Evolutionary conservation across 1,284 basidiomycete species (phyloP), one percentile per base, ranked within the genome.

Genomic region (Xerocomus nothofagi): DNA sequence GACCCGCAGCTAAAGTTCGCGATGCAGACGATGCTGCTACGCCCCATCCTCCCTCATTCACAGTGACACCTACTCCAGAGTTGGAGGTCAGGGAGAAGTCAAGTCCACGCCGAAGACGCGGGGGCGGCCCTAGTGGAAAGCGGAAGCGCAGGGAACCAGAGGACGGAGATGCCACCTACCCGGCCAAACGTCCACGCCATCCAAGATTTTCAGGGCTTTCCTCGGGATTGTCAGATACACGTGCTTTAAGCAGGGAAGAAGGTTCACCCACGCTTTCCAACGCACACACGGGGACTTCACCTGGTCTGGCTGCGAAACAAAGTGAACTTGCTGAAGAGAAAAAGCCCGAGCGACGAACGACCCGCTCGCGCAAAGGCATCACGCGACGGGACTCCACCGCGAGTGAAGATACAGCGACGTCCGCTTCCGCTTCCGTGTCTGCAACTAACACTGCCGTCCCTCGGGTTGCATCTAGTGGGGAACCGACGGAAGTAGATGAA

Each of bases 91-190:
- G 51, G 44, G 67, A 76, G 43, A 72, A 71, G 53, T 51, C 74
- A 2, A 76, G 68, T 56, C 75, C 76, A 30, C 70, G 75, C 36
- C 76, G 76, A 61, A 61, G 65, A 50, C 70, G 69, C 34, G 61
- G 60, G 48, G 63, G 58, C 4, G 70, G 66, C 6, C 71, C 69
- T 2, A 74, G 71, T 11, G 74, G 73, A 40, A 84, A 80, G 61
- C 73, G 84, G 47, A 82, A 78, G 61, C 72, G 82, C 21, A 80
- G 73, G 62, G 84, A 85, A 34, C 66, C 65, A 6, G 84, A 85
- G 34, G 83, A 86, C 41, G 79, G 75, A 7, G 84, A 88, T 54
- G 74, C 78, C 1, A 77, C 80, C 8, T 87, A 86, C 61, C 86
- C 86, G n/a, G 78, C 82, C 7, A 86, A 86, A 66, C 77, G 84